Percentiles rank a stretch among this genome's conserved stretches.
These are phyloP conservation scores for Colletotrichum tropicicola DNA, from an alignment of 2,329 filamentous ascomycete species.

Conservation along the genomic window DNA sequence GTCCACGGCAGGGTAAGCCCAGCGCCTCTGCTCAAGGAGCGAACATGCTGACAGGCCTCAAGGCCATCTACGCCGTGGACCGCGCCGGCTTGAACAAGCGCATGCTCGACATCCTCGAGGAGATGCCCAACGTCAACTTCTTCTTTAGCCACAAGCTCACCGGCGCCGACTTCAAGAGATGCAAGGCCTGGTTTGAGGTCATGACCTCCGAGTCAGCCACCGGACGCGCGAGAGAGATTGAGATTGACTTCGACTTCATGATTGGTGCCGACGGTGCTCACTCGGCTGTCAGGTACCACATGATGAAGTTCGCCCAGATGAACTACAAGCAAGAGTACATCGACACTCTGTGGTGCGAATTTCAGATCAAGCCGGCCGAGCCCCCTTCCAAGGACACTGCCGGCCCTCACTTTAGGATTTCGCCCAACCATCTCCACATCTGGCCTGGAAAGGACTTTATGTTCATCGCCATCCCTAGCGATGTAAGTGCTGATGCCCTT, in stretches of 20 bases:
- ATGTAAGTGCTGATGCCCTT: constrained; percentile 49
- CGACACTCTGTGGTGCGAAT: constrained; percentile 97
- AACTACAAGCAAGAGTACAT: constrained; percentile 95
- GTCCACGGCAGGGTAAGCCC: constrained; percentile 79
- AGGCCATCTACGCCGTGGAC: constrained; percentile 89
- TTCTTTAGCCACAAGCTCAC: constrained; percentile 95
- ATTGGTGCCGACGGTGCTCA: constrained; percentile 96
- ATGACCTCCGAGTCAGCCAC: constrained; percentile 42
- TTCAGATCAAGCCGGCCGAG: constrained; percentile 72
- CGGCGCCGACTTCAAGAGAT: constrained; percentile 82
- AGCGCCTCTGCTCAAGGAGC: background rate
- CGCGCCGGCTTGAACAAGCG: constrained; percentile 83
- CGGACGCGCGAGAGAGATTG: constrained; percentile 73
- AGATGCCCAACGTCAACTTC: constrained; percentile 87
- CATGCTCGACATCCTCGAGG: constrained; percentile 84
- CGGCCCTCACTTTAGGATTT: constrained; percentile 73
- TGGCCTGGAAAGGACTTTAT: constrained; percentile 95
- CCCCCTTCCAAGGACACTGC: constrained; percentile 48
- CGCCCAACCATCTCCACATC: constrained; percentile 94
- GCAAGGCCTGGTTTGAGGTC: constrained; percentile 88
- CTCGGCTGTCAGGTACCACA: constrained; percentile 86
- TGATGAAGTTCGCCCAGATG: constrained; percentile 95
- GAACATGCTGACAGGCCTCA: constrained; percentile 6
- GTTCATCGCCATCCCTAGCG: constrained; percentile 95
- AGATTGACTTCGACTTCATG: constrained; percentile 89